phyloP scores from a whole-genome alignment of 345 rosid species.

The Eucalyptus lansdowneana region DNA sequence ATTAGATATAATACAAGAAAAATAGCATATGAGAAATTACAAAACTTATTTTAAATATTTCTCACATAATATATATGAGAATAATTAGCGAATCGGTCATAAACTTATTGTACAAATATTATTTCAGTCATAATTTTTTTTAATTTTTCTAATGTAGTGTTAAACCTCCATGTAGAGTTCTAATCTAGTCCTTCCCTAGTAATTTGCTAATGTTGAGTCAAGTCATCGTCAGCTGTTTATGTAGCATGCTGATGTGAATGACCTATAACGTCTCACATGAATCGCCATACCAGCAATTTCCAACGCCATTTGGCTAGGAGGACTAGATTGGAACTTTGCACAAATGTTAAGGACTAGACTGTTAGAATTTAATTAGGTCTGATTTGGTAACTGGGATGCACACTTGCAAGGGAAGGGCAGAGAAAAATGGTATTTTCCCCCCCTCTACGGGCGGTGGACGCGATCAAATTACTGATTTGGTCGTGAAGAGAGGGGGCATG shows the following conservation, averaged over 20 bases:
- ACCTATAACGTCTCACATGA: not conserved
- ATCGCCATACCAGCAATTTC: fast-evolving
- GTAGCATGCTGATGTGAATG: fast-evolving
- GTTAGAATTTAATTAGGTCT: not conserved
- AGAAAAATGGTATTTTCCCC: not conserved
- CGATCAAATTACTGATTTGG: not conserved
- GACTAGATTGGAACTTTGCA: not conserved
- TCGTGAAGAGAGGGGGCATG: not conserved
- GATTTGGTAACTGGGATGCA: not conserved
- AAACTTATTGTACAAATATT: not conserved
- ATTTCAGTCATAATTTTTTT: not conserved
- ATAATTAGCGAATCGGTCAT: not conserved
- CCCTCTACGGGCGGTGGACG: not conserved
- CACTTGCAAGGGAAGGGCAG: not conserved
- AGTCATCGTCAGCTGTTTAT: not conserved
- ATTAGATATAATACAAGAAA: not conserved
- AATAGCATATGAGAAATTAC: not conserved
- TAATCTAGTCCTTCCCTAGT: not conserved
- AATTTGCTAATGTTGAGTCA: not conserved
- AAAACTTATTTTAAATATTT: not conserved
- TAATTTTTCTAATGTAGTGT: not conserved
- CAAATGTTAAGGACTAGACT: not conserved
- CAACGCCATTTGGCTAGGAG: not conserved
- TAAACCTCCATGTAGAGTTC: not conserved
- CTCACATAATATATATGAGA: not conserved